These are phyloP conservation scores for Phytophthora sansomeana DNA, from an alignment of 352 stramenopile species.

Conservation along the genomic window DNA sequence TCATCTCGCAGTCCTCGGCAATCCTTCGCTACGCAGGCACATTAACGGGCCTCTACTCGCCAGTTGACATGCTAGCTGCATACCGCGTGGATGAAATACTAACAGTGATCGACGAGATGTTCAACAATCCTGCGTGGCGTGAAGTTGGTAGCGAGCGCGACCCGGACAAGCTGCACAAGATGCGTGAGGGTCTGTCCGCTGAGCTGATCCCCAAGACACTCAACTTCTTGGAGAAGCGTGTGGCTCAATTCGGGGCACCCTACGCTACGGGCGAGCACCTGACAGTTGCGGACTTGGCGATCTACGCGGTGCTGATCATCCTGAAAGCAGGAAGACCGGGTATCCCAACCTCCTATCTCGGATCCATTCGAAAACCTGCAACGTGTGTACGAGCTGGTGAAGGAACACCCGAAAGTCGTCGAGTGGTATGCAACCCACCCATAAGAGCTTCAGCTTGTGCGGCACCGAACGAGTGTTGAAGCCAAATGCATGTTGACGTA, in stretches of 20 bases:
- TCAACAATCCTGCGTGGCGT: constrained; percentile 23
- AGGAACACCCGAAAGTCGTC: constrained; percentile 42
- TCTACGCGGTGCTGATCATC: constrained; percentile 41
- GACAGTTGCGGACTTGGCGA: constrained; percentile 53
- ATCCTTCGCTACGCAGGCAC: constrained; percentile 73
- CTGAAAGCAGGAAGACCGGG: constrained; percentile 36
- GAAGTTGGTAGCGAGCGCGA: constrained; percentile 17
- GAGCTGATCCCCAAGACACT: constrained; percentile 44
- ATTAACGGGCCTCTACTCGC: constrained; percentile 50
- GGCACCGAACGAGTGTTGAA: background rate
- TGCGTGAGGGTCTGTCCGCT: constrained; percentile 43
- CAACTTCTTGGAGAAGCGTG: constrained; percentile 42
- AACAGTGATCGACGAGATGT: constrained; percentile 47
- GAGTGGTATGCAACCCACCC: constrained; percentile 35
- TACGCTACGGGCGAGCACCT: constrained; percentile 37
- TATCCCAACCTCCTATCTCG: constrained; percentile 29
- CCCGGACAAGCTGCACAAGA: constrained; percentile 39
- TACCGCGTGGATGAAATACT: constrained; percentile 54
- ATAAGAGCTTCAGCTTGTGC: constrained; percentile 1
- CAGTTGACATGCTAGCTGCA: constrained; percentile 32
- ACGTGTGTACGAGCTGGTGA: constrained; percentile 38
- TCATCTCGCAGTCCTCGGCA: constrained; percentile 48
- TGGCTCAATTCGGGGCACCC: constrained; percentile 32
- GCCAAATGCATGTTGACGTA: background rate
- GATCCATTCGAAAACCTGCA: constrained; percentile 41